Base-by-base conservation (phyloP, 2,329 filamentous ascomycete genomes). In the Sporothrix humicola region DNA sequence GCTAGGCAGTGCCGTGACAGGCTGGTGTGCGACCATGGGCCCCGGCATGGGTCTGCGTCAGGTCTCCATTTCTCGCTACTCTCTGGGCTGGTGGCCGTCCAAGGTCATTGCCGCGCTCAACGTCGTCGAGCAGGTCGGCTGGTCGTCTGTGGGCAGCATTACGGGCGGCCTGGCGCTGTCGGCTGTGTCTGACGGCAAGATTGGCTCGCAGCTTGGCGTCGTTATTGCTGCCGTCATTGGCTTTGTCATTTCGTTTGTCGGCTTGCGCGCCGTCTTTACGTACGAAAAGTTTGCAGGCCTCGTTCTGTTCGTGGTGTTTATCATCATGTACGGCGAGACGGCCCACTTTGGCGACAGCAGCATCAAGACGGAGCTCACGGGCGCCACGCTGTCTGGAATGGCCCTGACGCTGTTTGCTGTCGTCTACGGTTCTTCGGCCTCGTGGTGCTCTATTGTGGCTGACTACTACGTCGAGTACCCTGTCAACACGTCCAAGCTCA, bases 241-340 rank as follows among this genome's bases (percentile, higher is more conserved):
- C 5, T 82, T 88, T 58, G 73, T 86, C 66, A 83, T 89, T 26
- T 86, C 85, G 0, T 85, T 88, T 77, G 82, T 86, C 69, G 87
- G 87, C 0, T 83, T 87, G 76, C 82, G 81, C 75, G 81, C 82
- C 23, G 81, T 88, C 59, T 82, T 88, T 74, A 75, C 82, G 6
- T 88, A 86, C 75, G 85, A 87, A 77, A 81, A 84, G 69, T 86
- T 84, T 77, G 84, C 85, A 26, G 87, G 86, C 82, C 80, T 87
- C 20, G 74, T 82, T 50, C 82, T 85, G 75, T 82, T 85, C 71
- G 79, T 83, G 71, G 83, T 87, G 70, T 86, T 87, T 77, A 77
- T 86, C 75, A 82, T 87, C 77, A 83, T 87, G 77, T 85, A 84
- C 72, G 84, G 83, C 61, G 82, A 86, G 78, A 81, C 82, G 2